These are phyloP conservation scores for Ascochyta viciae-villosae DNA, from an alignment of 2,329 filamentous ascomycete genomes.

Conservation along the genomic window DNA sequence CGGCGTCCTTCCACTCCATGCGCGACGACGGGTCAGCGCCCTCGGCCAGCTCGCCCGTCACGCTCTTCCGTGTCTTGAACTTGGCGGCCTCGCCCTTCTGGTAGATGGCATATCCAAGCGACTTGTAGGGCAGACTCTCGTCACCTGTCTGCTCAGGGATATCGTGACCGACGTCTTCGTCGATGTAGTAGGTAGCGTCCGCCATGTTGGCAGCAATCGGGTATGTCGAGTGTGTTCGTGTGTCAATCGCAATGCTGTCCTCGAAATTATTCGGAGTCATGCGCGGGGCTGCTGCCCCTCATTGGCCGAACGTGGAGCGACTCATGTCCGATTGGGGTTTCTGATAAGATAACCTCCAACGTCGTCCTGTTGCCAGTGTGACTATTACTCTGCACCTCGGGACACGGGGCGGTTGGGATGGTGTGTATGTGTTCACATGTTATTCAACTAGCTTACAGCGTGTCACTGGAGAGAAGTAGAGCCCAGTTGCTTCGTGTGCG, in stretches of 20 bases:
- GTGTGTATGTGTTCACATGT: background rate
- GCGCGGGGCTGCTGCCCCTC: constrained; percentile 29
- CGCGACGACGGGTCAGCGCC: constrained; percentile 66
- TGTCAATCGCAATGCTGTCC: constrained; percentile 24
- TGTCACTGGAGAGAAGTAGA: constrained; percentile 12
- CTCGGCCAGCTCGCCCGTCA: constrained; percentile 46
- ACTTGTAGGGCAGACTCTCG: constrained; percentile 80
- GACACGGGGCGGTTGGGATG: background rate
- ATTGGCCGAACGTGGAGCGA: constrained; percentile 29
- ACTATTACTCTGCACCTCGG: background rate
- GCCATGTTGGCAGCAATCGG: constrained; percentile 47
- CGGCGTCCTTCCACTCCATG: constrained; percentile 79
- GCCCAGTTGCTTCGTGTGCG: background rate
- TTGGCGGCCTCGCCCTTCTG: constrained; percentile 68
- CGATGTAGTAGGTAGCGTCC: constrained; percentile 70
- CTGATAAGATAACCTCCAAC: constrained; percentile 21
- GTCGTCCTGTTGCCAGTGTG: background rate
- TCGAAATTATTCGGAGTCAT: constrained; percentile 42
- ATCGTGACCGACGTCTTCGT: constrained; percentile 80
- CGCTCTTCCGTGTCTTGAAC: constrained; percentile 71
- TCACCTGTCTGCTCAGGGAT: constrained; percentile 70
- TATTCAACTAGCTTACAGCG: background rate
- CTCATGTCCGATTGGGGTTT: constrained; percentile 28
- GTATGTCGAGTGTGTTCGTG: constrained; percentile 21
- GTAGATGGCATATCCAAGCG: constrained; percentile 78